Conservation (phyloP, 2,329 filamentous ascomycete species). For the Colletotrichum shisoi region DNA sequence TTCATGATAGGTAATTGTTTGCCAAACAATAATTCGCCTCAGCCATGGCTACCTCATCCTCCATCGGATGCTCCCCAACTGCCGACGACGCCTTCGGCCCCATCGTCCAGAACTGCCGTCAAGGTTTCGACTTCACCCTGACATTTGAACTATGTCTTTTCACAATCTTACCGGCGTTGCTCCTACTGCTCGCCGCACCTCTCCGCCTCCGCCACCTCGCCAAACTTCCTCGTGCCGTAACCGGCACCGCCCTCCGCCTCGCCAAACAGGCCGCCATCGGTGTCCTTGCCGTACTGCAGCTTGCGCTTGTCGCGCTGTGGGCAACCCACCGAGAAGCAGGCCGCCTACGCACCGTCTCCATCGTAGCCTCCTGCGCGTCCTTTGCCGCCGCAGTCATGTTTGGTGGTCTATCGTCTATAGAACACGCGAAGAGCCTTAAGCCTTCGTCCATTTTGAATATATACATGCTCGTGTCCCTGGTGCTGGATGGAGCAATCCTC, state of each 20-base stretch:
- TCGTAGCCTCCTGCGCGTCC: slow-evolving; percentile 47
- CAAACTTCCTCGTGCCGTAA: slow-evolving; percentile 43
- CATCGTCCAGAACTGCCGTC: slow-evolving; percentile 36
- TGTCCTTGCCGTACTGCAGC: slow-evolving; percentile 46
- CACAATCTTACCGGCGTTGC: slow-evolving; percentile 45
- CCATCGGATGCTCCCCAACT: slow-evolving; percentile 19
- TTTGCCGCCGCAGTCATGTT: slow-evolving; percentile 47
- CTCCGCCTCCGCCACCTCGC: slow-evolving; percentile 45
- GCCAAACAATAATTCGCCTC: not conserved
- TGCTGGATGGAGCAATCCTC: slow-evolving; percentile 49
- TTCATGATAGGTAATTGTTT: no score
- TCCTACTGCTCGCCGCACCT: slow-evolving; percentile 47
- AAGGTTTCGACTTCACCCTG: slow-evolving; percentile 46
- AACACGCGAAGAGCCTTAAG: slow-evolving; percentile 48
- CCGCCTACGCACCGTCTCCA: slow-evolving; percentile 44
- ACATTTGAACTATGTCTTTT: slow-evolving; percentile 46
- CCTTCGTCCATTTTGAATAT: slow-evolving; percentile 48
- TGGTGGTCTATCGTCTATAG: slow-evolving; percentile 49
- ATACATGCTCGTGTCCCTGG: slow-evolving; percentile 47
- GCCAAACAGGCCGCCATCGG: slow-evolving; percentile 42
- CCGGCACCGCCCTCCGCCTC: slow-evolving; percentile 42
- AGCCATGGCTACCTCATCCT: slow-evolving; percentile 23
- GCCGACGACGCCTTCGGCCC: slow-evolving; percentile 43
- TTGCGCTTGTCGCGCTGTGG: slow-evolving; percentile 49
- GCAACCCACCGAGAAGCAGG: slow-evolving; percentile 35